A percentile compares a stretch with the other conserved stretches of the same genome.
These are phyloP conservation scores for Echium plantagineum DNA, from an alignment of 257 asterid species.

Conservation along the genomic window DNA sequence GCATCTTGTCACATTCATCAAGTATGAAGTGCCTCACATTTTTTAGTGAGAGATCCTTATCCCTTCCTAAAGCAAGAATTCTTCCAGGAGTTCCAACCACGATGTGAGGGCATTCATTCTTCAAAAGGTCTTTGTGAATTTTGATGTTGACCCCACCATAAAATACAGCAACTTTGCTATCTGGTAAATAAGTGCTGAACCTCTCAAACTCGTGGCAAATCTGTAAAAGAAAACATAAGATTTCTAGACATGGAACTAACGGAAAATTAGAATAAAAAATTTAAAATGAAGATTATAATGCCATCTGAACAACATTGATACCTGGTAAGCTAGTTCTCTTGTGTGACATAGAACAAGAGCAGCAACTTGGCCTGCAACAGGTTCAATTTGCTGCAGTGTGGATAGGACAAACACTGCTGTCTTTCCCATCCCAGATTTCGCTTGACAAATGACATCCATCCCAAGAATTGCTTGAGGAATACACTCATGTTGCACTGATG, in stretches of 20 bases:
- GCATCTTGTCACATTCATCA: conserved; percentile 95
- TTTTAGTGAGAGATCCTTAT: conserved; percentile 58
- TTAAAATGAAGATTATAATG: too few species aligned
- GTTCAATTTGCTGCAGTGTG: conserved; percentile 78
- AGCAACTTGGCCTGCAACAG: conserved; percentile 79
- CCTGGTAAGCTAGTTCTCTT: conserved; percentile 88
- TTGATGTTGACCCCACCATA: conserved; percentile 76
- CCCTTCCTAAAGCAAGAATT: conserved; percentile 70
- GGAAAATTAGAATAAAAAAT: too few species aligned
- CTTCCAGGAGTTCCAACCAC: conserved; percentile 93
- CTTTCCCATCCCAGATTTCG: conserved; percentile 94
- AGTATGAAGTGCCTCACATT: conserved; percentile 83
- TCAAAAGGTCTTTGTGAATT: conserved; percentile 69
- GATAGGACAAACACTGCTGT: conserved; percentile 90
- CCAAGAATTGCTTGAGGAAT: conserved; percentile 95
- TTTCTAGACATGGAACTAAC: too few species aligned
- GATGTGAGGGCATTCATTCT: conserved; percentile 83
- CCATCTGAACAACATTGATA: neutral
- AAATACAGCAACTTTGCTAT: conserved; percentile 72
- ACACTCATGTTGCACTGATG: conserved; percentile 94
- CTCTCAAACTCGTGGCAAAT: conserved; percentile 85
- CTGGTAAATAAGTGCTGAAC: conserved; percentile 72
- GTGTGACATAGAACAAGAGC: conserved; percentile 82
- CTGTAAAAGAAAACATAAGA: conserved; percentile 17
- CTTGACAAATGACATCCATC: conserved; percentile 95